Conservation (phyloP, 2,329 filamentous ascomycete species). For the Fusarium irregulare region DNA sequence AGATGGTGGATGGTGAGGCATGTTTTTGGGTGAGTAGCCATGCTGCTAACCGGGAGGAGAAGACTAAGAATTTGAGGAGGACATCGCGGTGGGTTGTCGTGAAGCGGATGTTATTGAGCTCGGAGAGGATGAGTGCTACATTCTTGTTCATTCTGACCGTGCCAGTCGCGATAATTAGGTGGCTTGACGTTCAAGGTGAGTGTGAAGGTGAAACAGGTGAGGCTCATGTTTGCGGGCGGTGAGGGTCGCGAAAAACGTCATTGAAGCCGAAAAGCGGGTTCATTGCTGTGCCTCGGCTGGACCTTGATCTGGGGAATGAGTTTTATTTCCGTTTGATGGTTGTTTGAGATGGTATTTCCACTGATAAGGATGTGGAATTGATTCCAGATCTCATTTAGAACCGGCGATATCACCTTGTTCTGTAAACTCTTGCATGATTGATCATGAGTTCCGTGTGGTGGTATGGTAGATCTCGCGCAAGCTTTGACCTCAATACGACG, state of each 20-base stretch:
- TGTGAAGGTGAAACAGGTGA: not conserved
- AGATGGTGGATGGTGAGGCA: not conserved
- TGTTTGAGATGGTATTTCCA: not conserved
- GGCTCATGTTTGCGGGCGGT: not conserved
- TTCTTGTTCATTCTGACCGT: not conserved
- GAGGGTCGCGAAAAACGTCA: slow-evolving; percentile 10
- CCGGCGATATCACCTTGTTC: not conserved
- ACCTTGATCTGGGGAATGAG: not conserved
- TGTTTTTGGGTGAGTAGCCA: slow-evolving; percentile 12
- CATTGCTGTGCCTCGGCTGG: not conserved
- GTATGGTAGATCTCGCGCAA: no score
- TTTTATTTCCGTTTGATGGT: not conserved
- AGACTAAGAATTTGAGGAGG: slow-evolving; percentile 12
- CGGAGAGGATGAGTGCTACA: not conserved
- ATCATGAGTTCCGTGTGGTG: no score
- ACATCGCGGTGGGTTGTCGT: slow-evolving; percentile 12
- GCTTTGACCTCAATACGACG: no score
- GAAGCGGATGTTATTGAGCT: not conserved
- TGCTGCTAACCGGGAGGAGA: slow-evolving; percentile 4
- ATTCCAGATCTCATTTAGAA: not conserved
- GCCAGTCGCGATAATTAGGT: no score
- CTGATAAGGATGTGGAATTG: not conserved
- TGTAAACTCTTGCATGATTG: no score
- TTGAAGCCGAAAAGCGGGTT: not conserved
- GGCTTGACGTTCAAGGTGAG: not conserved